Percentiles rank a stretch among this genome's conserved stretches.
Evolutionary conservation across 2,329 filamentous ascomycete genomes (phyloP).

Genomic region (Colletotrichum salicis): DNA sequence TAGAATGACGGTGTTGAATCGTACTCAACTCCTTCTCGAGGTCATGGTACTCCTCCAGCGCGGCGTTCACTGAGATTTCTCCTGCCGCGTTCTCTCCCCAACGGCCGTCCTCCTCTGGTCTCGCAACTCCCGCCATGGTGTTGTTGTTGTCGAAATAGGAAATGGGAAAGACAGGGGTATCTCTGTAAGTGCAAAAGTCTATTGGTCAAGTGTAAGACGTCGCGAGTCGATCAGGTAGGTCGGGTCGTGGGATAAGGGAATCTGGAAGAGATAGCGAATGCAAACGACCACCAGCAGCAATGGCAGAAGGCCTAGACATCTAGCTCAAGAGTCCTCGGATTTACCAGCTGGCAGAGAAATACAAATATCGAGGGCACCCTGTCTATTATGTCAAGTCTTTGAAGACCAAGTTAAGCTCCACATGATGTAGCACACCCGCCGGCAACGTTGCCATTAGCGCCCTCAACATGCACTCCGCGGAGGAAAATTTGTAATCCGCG

Average conservation of each 20-base stretch:
- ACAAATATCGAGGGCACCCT: background rate
- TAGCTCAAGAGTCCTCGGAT: background rate
- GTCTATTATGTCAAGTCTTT: slow-evolving; percentile 15
- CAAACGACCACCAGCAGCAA: background rate
- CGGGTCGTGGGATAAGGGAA: background rate
- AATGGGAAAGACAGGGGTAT: background rate
- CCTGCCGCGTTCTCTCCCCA: slow-evolving; percentile 41
- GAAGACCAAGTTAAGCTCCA: slow-evolving; percentile 13
- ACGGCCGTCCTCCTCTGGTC: slow-evolving; percentile 37
- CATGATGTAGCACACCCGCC: background rate
- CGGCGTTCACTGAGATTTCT: slow-evolving; percentile 36
- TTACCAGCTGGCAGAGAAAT: background rate
- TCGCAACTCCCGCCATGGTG: slow-evolving; percentile 5
- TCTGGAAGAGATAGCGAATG: background rate
- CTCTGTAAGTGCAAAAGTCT: background rate
- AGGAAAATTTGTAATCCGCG: slow-evolving; percentile 22
- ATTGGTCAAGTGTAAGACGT: background rate
- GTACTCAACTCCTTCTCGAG: slow-evolving; percentile 39
- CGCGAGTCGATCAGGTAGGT: background rate
- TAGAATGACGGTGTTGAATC: slow-evolving; percentile 31
- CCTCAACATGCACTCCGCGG: slow-evolving; percentile 7
- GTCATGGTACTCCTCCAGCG: slow-evolving; percentile 37
- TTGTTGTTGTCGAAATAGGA: background rate
- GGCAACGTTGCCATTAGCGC: slow-evolving; percentile 8
- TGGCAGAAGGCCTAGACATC: background rate